phyloP scores from a whole-genome alignment of 345 rosid species.

The Aegle marmelos region DNA sequence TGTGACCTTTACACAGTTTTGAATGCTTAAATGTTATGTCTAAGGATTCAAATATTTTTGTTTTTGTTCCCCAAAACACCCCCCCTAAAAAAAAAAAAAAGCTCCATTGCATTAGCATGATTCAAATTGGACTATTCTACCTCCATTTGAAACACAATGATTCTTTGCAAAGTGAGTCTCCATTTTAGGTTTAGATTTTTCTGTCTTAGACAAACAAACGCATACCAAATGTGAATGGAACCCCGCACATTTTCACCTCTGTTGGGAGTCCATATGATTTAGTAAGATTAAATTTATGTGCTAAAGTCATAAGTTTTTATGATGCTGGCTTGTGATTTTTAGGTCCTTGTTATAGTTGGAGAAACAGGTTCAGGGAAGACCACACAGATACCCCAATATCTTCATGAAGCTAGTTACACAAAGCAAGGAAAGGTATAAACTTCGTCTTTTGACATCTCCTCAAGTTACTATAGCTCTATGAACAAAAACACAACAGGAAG shows the following conservation, averaged over 20 bases:
- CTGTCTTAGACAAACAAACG: neutral
- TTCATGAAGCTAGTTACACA: constrained; percentile 96
- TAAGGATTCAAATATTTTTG: neutral
- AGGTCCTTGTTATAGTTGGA: constrained; percentile 96
- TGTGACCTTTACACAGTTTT: neutral
- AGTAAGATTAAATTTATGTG: neutral
- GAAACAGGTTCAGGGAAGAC: constrained; percentile 99
- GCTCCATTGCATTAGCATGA: neutral
- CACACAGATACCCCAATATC: constrained; percentile 94
- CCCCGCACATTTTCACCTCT: neutral
- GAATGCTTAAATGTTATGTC: neutral
- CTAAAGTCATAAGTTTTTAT: neutral
- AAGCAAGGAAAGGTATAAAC: constrained; percentile 75
- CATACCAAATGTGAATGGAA: neutral
- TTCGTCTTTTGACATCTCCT: neutral
- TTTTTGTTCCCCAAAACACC: too few relatives aligned
- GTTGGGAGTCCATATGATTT: neutral
- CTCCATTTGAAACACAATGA: neutral
- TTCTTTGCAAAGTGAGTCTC: neutral
- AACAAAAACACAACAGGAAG: too few relatives aligned
- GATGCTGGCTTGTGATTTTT: constrained; percentile 9
- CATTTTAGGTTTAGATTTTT: neutral
- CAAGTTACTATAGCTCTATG: neutral
- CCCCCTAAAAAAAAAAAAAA: too few relatives aligned
- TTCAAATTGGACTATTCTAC: too few relatives aligned